Evolutionary conservation across 768 basidiomycete species (phyloP).

Genomic region (Russula ochroleuca): DNA sequence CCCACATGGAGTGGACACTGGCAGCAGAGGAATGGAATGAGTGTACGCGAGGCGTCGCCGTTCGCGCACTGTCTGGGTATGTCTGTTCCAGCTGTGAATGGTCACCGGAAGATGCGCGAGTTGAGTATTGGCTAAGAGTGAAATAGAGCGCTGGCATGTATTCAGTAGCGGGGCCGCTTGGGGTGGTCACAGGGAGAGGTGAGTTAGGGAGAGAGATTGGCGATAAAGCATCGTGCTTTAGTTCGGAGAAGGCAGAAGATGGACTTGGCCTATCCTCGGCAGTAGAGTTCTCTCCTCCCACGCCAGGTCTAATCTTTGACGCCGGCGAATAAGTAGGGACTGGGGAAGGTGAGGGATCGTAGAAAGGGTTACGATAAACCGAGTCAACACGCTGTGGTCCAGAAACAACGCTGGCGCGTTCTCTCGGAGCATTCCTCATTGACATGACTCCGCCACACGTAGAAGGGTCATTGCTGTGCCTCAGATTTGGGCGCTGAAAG

Average conservation of each 20-base stretch:
- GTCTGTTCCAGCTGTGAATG: background rate
- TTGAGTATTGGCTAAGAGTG: background rate
- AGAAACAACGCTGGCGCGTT: background rate
- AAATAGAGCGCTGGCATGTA: background rate
- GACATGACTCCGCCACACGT: background rate
- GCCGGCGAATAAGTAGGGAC: slow-evolving; percentile 5
- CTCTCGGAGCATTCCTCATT: background rate
- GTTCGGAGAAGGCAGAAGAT: background rate
- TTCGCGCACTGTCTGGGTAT: background rate
- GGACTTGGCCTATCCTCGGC: no score
- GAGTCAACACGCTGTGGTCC: background rate
- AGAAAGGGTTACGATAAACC: slow-evolving; percentile 3
- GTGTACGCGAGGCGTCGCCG: background rate
- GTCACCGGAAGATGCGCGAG: background rate
- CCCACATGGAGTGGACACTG: slow-evolving; percentile 20
- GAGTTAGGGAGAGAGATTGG: background rate
- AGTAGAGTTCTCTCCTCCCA: background rate
- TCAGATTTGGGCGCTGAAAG: background rate
- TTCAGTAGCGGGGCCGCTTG: background rate
- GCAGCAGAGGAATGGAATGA: slow-evolving; percentile 14
- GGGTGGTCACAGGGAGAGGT: background rate
- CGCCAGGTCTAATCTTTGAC: background rate
- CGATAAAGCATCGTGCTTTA: background rate
- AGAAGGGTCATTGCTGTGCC: background rate
- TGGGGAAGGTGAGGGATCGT: background rate